Evolutionary conservation across 2,329 filamentous ascomycete genomes (phyloP).

Genomic region (Penicillium occitanis): DNA sequence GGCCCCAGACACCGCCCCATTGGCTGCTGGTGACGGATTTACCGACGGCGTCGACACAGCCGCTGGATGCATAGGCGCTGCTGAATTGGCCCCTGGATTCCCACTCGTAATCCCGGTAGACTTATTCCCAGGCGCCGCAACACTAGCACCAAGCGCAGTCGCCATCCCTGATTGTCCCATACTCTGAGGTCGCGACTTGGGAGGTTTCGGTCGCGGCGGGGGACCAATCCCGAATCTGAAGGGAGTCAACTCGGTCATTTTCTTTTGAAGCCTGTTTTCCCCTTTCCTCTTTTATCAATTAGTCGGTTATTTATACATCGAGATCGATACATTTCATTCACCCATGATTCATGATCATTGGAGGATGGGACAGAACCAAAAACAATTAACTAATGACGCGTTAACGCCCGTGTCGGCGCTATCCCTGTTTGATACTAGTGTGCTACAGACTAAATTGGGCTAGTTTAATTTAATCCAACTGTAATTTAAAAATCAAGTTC

Average conservation of each 20-base stretch:
- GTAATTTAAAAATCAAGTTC: too few relatives aligned
- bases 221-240: neutral
- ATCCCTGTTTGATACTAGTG: neutral
- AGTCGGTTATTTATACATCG: too few relatives aligned
- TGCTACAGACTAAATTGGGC: neutral
- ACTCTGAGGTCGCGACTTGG: neutral
- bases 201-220: neutral
- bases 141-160: neutral
- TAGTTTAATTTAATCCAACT: too few relatives aligned
- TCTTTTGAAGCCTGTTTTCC: neutral
- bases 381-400: neutral
- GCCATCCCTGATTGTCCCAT: neutral
- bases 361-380: neutral
- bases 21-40: neutral
- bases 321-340: too few relatives aligned
- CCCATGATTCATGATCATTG: neutral
- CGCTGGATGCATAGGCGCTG: neutral
- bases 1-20: neutral
- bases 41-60: neutral
- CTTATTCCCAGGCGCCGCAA: neutral
- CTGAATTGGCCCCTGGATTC: neutral
- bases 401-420: neutral
- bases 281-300: neutral
- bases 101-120: neutral
- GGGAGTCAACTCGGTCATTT: neutral